Base-by-base conservation (phyloP, 805 yeast species). In the Cyberlindnera galapagoensis region DNA sequence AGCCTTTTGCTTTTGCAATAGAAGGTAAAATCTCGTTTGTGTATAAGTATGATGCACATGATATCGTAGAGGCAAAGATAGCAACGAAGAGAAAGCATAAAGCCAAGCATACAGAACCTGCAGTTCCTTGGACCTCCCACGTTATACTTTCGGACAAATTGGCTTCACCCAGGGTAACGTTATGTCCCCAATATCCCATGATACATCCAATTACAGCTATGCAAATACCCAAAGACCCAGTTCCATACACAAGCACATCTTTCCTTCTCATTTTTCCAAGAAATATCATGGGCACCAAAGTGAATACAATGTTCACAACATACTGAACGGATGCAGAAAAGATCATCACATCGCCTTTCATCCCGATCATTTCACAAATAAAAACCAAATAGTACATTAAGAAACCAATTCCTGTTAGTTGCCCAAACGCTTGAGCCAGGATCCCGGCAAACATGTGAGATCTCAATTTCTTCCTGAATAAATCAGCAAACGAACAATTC, bases 31-130 rank as follows among this genome's bases (percentile, higher is more conserved):
- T 50, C 42, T 74, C 80, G 30, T 65, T 62, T 5, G 71, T 60
- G 43, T 69, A 72, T 14, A 73, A 47, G 71, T 70, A 65, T 21
- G 74, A 62, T 4, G 63, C 63, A 26, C 74, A 61, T 1, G 67
- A 54, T 10, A 74, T 51, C 1, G 73, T 59, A 2, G 71, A 48
- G 1, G 76, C 59, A 45, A 64, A 67, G 0, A 71, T 54, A 3
- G 74, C 65, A 17, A 67, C 66, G 28, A 67, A 54, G 28, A 68
- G 49, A 24, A 65, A 60, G 25, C 69, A 62, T 4, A 71, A 45
- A 0, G 72, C 70, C 25, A 74, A 43, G 1, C 66, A 52, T 3
- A 58, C 37, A 0, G 71, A 59, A 0, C 74, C 75, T 4, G 67
- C 59, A 5, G 52, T 44, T 2, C 59, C 59, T 17, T 51, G 40